Base-by-base conservation (phyloP, 306 rosid genomes). In the Astragalus membranaceus region DNA sequence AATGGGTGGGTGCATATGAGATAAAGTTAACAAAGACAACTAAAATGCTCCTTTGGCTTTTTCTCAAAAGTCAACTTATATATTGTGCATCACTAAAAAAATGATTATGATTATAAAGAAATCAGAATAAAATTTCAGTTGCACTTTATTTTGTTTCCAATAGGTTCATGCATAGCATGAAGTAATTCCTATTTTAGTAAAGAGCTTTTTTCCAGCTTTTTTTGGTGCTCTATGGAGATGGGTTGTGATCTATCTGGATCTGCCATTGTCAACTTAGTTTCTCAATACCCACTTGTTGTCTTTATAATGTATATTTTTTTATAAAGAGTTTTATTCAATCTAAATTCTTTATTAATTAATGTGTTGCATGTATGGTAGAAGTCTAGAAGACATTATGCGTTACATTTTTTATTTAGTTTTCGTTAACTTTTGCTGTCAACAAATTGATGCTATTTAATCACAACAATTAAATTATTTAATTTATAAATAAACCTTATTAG, bases 211-310 rank as follows among this genome's bases (percentile, higher is more conserved):
- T 16, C 29, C 60, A 15, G 41, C 51, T 16, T 37, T 49, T 10
- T 57, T 79, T 48, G 5, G 44, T 57, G 59, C 62, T 41, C 14
- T 36, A 10, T 63, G 43, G 11, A 65, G 17, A 26, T 69, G 74
- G 67, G 76, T 49, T 80, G 76, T 75, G 70, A 80, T 80, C 70
- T 42, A 64, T 70, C 78, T 50, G 75, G 64, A 75, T 50, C 8
- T 70, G 33, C 75, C 33, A 58, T 65, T 57, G 78, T 80, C 84
- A 80, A 80, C 84, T 65, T 75, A 42, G 51, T 76, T 70, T 70
- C 71, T 70, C 12, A 36, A 11, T 67, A 69, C 54, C 49, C 39
- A 67, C 56, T 32, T 70, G 75, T 32, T 70, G 75, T 50, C 14
- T 13, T 29, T 29, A 4, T 66, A 57, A 39, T 10, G 23, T 72